Base-by-base conservation (phyloP, 2,329 filamentous ascomycete species). In the Pseudogymnoascus sp. region DNA sequence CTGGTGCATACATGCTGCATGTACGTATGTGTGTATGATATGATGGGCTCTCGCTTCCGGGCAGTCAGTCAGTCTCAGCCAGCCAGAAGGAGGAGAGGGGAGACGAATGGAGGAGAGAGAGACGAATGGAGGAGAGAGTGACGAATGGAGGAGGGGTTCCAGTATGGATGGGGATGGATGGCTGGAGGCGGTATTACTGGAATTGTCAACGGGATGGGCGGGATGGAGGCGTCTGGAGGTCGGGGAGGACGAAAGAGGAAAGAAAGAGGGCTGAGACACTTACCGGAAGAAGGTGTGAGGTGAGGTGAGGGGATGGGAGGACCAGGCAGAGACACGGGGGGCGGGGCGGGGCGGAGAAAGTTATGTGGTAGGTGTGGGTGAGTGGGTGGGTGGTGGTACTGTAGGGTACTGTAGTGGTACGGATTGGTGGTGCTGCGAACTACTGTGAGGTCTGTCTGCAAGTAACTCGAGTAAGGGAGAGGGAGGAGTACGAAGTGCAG, bases 311-410 rank as follows among this genome's bases (percentile, higher is more conserved):
- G 16, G 10, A 4, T 1, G n/a, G 23, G 23, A 53, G 25, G 23
- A 53, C 44, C 44, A 53, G n/a, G 4, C 46, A 53, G 44, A 53
- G 46, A 53, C 46, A 53, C 46, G 46, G 46, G 46, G 25, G 25
- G 46, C 46, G 46, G 46, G 46, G 46, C 46, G 46, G 46, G 46
- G 46, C 46, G 46, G 25, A 53, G 25, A 53, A 31, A 16, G 46
- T 5, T 2, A 6, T 28, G 10, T 44, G 38, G 38, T 50, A 21
- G 21, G 21, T 21, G 21, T 21, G 21, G 21, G 21, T 21, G 21
- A 21, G 21, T 21, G 21, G 25, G 46, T 31, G 14, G 42, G 44
- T 53, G 44, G 14, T 28, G 2, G 28, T 28, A 8, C 25, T 25
- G 23, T 25, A n/a, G n/a, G n/a, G n/a, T 25, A 25, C 25, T 28